These are phyloP conservation scores for Tricholoma bakamatsutake DNA, from an alignment of 768 basidiomycete genomes.

Conservation along the genomic window DNA sequence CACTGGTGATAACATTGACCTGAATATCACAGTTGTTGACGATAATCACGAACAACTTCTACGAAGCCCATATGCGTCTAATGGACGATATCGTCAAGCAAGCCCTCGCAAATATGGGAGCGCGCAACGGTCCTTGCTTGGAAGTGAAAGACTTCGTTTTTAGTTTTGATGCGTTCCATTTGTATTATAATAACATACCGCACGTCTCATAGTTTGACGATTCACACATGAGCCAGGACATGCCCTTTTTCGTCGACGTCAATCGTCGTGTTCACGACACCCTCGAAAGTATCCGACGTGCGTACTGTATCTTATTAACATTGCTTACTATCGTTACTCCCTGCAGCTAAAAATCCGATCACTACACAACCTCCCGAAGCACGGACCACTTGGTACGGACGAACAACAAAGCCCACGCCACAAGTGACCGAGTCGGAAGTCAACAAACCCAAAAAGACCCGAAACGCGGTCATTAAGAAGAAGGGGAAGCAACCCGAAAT, in stretches of 20 bases:
- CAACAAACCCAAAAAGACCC: not conserved
- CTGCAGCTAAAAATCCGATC: not conserved
- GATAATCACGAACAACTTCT: slow-evolving; percentile 13
- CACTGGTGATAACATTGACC: not conserved
- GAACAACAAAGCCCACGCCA: not conserved
- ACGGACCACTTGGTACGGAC: not conserved
- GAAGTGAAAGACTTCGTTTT: slow-evolving; percentile 14
- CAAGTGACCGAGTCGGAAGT: not conserved
- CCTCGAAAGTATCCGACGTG: slow-evolving; percentile 1
- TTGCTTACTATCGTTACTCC: not conserved
- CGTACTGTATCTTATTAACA: not conserved
- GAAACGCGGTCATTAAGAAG: not conserved
- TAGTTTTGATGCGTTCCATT: slow-evolving; percentile 8
- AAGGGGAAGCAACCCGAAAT: not conserved
- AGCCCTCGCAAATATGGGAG: slow-evolving; percentile 10
- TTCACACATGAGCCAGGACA: slow-evolving; percentile 7
- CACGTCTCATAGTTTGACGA: not conserved
- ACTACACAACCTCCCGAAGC: not conserved
- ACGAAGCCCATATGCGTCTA: slow-evolving; percentile 11
- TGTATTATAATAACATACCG: not conserved
- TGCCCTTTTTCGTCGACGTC: not conserved
- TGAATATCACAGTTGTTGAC: slow-evolving; percentile 7
- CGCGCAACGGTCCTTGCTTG: slow-evolving; percentile 6
- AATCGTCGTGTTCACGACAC: slow-evolving; percentile 1
- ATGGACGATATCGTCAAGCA: slow-evolving; percentile 10